phyloP scores from a whole-genome alignment of 768 basidiomycete species.

The Rhizopogon sp. region DNA sequence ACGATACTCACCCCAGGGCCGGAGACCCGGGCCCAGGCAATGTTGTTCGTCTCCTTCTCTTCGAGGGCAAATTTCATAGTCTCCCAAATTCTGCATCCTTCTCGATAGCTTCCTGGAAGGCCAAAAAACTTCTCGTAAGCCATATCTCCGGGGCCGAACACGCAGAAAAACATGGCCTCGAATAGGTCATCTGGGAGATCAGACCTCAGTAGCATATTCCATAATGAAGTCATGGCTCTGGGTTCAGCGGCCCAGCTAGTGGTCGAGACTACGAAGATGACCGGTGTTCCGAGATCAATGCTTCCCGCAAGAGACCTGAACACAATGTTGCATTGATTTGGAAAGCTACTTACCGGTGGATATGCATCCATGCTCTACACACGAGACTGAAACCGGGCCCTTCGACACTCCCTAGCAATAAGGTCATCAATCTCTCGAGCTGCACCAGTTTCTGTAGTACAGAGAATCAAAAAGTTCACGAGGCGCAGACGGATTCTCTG shows the following conservation, averaged over 20 bases:
- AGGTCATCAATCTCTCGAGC: constrained; percentile 78
- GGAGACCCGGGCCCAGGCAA: too few species aligned
- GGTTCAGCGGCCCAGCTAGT: constrained; percentile 83
- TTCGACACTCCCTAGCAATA: constrained; percentile 62
- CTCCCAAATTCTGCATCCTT: constrained; percentile 64
- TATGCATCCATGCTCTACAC: constrained; percentile 28
- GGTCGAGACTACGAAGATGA: constrained; percentile 79
- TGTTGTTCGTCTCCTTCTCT: constrained; percentile 90
- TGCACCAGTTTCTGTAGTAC: constrained; percentile 90
- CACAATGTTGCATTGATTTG: background rate
- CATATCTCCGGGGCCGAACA: constrained; percentile 84
- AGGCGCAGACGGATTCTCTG: background rate
- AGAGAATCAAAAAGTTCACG: constrained; percentile 63
- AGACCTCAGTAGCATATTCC: constrained; percentile 72
- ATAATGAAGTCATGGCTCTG: constrained; percentile 71
- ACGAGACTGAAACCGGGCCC: constrained; percentile 44
- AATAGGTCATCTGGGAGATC: constrained; percentile 75
- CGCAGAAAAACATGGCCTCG: constrained; percentile 69
- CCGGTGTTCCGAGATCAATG: constrained; percentile 57
- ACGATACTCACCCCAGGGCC: constrained; percentile 55
- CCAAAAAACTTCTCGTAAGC: constrained; percentile 90
- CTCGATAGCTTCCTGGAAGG: constrained; percentile 77
- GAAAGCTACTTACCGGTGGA: constrained; percentile 17
- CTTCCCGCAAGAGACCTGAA: constrained; percentile 37
- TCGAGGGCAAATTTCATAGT: constrained; percentile 53